Evolutionary conservation across 2,329 filamentous ascomycete species (phyloP).

Genomic region (Diaporthe citriasiana): DNA sequence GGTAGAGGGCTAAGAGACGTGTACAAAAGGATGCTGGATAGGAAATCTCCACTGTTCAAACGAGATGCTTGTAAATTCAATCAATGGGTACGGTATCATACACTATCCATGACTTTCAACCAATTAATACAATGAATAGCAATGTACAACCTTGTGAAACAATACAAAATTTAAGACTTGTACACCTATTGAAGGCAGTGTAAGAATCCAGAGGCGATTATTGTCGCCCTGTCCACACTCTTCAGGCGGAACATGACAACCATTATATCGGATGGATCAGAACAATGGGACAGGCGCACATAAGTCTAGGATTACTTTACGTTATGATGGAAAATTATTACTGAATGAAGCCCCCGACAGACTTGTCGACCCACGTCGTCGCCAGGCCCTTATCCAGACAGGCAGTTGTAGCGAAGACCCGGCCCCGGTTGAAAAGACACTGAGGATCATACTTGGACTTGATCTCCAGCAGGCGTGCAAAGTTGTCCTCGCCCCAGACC

Average conservation of each 20-base stretch:
- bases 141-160: not conserved
- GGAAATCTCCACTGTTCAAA: too few species aligned
- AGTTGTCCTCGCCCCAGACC: constrained; percentile 40
- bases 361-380: constrained; percentile 30
- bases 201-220: not conserved
- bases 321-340: not conserved
- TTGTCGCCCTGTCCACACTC: too few species aligned
- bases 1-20: too few species aligned
- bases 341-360: constrained; percentile 2
- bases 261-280: too few species aligned
- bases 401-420: constrained; percentile 27
- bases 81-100: too few species aligned
- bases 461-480: constrained; percentile 30
- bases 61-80: too few species aligned
- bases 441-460: constrained; percentile 39
- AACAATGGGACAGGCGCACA: not conserved
- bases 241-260: too few species aligned
- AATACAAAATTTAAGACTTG: not conserved
- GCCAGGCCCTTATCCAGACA: constrained; percentile 36
- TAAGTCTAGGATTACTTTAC: too few species aligned
- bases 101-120: too few species aligned
- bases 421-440: constrained; percentile 35
- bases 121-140: not conserved
- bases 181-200: not conserved
- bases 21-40: too few species aligned